Evolutionary conservation across 768 basidiomycete genomes (phyloP), one percentile per base, ranked within the genome.

Genomic region (Agaricus blazei): DNA sequence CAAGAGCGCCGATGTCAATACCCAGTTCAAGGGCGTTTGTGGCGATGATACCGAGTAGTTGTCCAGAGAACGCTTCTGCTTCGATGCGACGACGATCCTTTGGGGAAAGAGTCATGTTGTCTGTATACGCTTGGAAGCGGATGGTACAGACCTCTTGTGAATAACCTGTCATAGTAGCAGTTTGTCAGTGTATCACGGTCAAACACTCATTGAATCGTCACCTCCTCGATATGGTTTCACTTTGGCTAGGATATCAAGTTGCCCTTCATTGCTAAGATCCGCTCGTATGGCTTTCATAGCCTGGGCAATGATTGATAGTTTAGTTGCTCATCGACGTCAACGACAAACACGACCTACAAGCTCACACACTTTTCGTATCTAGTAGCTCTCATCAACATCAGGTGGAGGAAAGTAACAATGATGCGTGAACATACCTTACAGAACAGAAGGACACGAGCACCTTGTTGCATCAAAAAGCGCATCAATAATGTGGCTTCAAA

Each of bases 1-100:
- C 93, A 50, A 94, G 68, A n/a, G 79, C 81, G 14, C 90, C 92
- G 36, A 94, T 93, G 62, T 94, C 91, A n/a, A 93, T 87, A 12
- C 92, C 92, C 6, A 95, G 81, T 67, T 96, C 93, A 11, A 95
- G 77, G 0, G 93, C 93, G 62, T 93, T 95, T 0, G 93, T 96
- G 0, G 92, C 89, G 34, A 96, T 78, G 44, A 95, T 87, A 11
- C 93, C 93, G 0, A 96, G 79, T 9, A 95, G 74, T 58, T 82
- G 77, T 2, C 92, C 91, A 1, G 85, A 83, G 64, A 96, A 96
- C 4, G 93, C 93, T 63, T 94, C 88, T 44, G 81, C 75, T 67
- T 96, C 93, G 48, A 95, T 94, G 58, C 73, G 77, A 26, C 93
- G 82, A 27, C 93, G 84, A 63, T 93, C 93, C 85, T 90, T 36